Evolutionary conservation across 1,284 basidiomycete genomes (phyloP).

Genomic region (Ustilago esculenta): DNA sequence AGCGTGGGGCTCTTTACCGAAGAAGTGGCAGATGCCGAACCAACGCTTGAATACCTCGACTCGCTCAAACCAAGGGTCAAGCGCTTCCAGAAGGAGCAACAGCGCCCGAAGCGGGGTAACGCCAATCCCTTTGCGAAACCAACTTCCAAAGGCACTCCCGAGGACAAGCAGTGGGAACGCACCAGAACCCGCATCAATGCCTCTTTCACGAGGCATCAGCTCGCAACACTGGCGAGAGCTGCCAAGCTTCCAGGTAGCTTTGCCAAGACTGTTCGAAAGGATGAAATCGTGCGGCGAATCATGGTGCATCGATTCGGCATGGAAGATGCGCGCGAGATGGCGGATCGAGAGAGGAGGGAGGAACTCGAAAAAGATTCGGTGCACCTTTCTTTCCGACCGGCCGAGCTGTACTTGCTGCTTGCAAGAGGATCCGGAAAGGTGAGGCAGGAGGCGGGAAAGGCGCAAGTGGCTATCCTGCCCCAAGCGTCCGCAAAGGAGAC

Average conservation of each 20-base stretch:
- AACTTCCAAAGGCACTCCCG: constrained; percentile 2
- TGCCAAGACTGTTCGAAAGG: constrained; percentile 17
- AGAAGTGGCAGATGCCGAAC: constrained; percentile 30
- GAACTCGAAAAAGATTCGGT: constrained; percentile 27
- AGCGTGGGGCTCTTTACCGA: constrained; percentile 13
- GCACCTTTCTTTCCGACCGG: constrained; percentile 22
- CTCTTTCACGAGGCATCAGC: constrained; percentile 46
- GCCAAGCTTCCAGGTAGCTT: constrained; percentile 37
- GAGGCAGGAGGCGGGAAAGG: constrained; percentile 27
- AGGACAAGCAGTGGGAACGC: constrained; percentile 42
- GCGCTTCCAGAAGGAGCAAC: background rate
- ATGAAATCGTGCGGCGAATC: constrained; percentile 35
- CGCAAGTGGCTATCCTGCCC: constrained; percentile 28
- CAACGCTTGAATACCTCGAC: constrained; percentile 44
- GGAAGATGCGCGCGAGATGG: constrained; percentile 28
- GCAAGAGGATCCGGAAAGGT: constrained; percentile 20
- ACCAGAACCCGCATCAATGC: constrained; percentile 25
- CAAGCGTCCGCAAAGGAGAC: constrained; percentile 9
- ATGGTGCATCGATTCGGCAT: constrained; percentile 45
- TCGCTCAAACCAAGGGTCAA: constrained; percentile 27
- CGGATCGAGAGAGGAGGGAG: constrained; percentile 25
- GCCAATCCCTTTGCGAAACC: constrained; percentile 28
- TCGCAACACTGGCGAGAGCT: constrained; percentile 18
- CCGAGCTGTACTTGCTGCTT: constrained; percentile 42
- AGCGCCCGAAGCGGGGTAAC: background rate